phyloP scores from a whole-genome alignment of 305 asterid species.

The Striga hermonthica region DNA sequence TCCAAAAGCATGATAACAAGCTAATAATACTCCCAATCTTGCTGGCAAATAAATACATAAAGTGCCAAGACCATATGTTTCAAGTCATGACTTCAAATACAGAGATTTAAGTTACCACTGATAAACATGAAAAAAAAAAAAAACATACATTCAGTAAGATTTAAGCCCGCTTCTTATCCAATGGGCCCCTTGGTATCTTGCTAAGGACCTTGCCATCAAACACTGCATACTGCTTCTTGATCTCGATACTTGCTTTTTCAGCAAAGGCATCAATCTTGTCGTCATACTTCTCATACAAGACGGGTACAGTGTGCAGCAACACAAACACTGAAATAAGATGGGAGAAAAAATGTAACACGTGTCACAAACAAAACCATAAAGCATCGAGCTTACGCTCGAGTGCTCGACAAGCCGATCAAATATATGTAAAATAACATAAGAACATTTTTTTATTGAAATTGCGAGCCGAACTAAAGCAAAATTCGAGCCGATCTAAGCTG shows the following conservation, averaged over 20 bases:
- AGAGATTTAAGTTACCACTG: not conserved
- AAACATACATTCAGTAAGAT: not conserved
- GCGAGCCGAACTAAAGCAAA: too few relatives aligned
- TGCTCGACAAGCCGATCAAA: too few relatives aligned
- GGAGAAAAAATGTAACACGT: not conserved
- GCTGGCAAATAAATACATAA: not conserved
- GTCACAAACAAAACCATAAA: constrained; percentile 6
- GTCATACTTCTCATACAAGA: constrained; percentile 73
- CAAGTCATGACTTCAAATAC: not conserved
- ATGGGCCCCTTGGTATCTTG: constrained; percentile 62
- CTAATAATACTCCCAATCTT: not conserved
- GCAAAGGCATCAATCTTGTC: constrained; percentile 70
- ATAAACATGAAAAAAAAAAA: not conserved
- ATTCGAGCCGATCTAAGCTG: too few relatives aligned
- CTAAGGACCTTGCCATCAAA: constrained; percentile 64
- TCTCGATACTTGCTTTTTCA: constrained; percentile 64
- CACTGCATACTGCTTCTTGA: constrained; percentile 72
- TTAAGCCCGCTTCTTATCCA: constrained; percentile 57
- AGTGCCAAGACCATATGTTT: constrained; percentile 19
- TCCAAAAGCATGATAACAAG: not conserved
- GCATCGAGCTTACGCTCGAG: not conserved
- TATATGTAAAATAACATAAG: too few relatives aligned
- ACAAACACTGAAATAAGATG: constrained; percentile 49
- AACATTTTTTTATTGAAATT: too few relatives aligned
- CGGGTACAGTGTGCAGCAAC: constrained; percentile 72